These are phyloP conservation scores for Sporodiniella umbellata DNA, from an alignment of 371 early-diverging fungal genomes.

Conservation along the genomic window DNA sequence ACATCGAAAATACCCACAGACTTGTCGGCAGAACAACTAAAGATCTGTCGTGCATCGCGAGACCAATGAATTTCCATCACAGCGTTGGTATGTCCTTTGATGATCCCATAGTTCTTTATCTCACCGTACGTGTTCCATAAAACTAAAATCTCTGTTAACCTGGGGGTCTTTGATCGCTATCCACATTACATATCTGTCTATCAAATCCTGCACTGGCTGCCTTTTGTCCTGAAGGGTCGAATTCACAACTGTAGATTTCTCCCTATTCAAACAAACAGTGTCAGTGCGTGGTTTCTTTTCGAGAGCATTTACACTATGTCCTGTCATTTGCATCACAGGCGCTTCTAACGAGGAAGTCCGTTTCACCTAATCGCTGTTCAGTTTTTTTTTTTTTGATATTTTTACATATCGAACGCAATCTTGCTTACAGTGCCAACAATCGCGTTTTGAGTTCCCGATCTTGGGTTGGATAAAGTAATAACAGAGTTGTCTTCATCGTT, in stretches of 20 bases:
- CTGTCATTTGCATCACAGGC: conserved; percentile 86
- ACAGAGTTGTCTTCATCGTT: conserved; percentile 37
- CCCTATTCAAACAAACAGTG: conserved; percentile 44
- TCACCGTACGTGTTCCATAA: conserved; percentile 94
- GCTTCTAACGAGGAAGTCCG: conserved; percentile 85
- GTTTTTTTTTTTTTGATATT: too few species aligned
- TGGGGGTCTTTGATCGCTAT: too few species aligned
- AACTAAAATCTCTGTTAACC: conserved; percentile 38
- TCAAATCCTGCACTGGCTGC: conserved; percentile 87
- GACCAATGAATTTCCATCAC: conserved; percentile 92
- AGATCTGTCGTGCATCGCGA: conserved; percentile 70
- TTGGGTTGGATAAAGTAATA: conserved; percentile 46
- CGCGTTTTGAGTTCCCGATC: conserved; percentile 53
- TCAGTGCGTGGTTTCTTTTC: too few species aligned
- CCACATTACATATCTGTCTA: conserved; percentile 69
- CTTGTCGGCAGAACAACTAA: conserved; percentile 72
- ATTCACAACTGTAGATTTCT: conserved; percentile 81
- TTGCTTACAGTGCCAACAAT: conserved; percentile 64
- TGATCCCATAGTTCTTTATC: conserved; percentile 79
- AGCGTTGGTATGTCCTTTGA: conserved; percentile 85
- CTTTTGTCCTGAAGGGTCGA: conserved; percentile 82
- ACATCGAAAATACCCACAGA: conserved; percentile 81
- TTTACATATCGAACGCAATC: too few species aligned
- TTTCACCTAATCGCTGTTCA: conserved; percentile 46
- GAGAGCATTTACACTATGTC: conserved; percentile 64